phyloP scores from a whole-genome alignment of 2,329 filamentous ascomycete genomes.

The Akanthomyces uredinophilus region DNA sequence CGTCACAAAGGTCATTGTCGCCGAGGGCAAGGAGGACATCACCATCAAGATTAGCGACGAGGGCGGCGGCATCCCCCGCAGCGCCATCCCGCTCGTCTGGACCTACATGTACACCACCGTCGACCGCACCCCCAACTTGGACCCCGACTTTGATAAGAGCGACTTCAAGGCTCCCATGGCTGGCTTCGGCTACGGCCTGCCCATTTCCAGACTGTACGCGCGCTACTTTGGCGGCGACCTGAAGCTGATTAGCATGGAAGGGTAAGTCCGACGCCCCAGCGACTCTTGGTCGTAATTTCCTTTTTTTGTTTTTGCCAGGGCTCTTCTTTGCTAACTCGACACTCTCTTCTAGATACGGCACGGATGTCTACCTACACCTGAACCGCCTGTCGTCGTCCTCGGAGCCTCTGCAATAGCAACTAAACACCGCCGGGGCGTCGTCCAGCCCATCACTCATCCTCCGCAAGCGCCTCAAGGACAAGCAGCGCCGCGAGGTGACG shows the following conservation, averaged over 20 bases:
- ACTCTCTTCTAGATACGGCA: constrained; percentile 74
- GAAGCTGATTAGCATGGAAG: constrained; percentile 99
- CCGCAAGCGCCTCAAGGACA: constrained; percentile 63
- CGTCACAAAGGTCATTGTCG: constrained; percentile 94
- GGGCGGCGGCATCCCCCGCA: constrained; percentile 89
- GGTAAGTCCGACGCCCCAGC: no score
- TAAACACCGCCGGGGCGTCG: constrained; percentile 45
- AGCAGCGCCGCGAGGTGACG: constrained; percentile 59
- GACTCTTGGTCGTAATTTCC: no score
- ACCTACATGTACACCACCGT: constrained; percentile 99
- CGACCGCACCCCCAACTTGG: constrained; percentile 87
- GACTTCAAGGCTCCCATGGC: constrained; percentile 99
- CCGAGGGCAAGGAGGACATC: constrained; percentile 96
- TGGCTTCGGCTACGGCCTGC: constrained; percentile 95
- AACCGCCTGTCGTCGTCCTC: constrained; percentile 94
- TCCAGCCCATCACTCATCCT: constrained; percentile 28
- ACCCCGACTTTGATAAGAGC: constrained; percentile 97
- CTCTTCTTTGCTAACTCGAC: no score
- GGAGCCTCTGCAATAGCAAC: constrained; percentile 91
- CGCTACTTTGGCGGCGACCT: constrained; percentile 96
- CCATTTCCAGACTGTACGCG: constrained; percentile 89
- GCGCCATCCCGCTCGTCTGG: constrained; percentile 95
- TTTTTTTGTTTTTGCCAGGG: no score
- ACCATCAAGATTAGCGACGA: constrained; percentile 98
- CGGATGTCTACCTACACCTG: constrained; percentile 95